A percentile compares a stretch with the other conserved stretches of the same genome.
phyloP scores from a whole-genome alignment of 2,329 filamentous ascomycete species.

The Fusarium longipes region DNA sequence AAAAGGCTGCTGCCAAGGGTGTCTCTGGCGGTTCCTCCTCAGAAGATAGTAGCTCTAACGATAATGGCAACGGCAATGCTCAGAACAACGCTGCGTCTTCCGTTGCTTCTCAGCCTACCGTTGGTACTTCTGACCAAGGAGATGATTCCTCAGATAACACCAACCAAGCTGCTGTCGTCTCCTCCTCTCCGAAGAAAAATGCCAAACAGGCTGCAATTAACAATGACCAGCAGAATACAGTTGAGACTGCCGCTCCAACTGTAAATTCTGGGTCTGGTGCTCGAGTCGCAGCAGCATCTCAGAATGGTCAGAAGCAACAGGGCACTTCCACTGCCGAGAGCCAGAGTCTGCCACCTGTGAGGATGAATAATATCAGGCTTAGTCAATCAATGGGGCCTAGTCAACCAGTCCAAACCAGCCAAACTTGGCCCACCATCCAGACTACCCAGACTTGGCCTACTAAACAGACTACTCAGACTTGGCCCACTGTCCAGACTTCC shows the following conservation, averaged over 20 bases:
- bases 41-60: background rate
- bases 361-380: too few relatives aligned
- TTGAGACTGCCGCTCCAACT: background rate
- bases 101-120: background rate
- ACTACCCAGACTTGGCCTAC: background rate
- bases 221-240: background rate
- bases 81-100: background rate
- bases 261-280: background rate
- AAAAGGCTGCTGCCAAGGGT: background rate
- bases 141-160: background rate
- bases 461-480: background rate
- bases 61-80: background rate
- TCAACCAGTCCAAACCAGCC: too few relatives aligned
- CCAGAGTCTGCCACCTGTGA: background rate
- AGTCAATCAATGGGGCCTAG: too few relatives aligned
- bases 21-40: background rate
- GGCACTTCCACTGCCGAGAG: background rate
- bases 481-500: background rate
- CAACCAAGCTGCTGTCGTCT: background rate
- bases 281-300: rapidly evolving
- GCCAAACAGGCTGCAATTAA: background rate
- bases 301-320: background rate
- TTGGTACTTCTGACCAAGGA: background rate
- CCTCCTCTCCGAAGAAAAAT: background rate
- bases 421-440: background rate